phyloP scores from a whole-genome alignment of 2,329 filamentous ascomycete species.

The Volutella citrinella region DNA sequence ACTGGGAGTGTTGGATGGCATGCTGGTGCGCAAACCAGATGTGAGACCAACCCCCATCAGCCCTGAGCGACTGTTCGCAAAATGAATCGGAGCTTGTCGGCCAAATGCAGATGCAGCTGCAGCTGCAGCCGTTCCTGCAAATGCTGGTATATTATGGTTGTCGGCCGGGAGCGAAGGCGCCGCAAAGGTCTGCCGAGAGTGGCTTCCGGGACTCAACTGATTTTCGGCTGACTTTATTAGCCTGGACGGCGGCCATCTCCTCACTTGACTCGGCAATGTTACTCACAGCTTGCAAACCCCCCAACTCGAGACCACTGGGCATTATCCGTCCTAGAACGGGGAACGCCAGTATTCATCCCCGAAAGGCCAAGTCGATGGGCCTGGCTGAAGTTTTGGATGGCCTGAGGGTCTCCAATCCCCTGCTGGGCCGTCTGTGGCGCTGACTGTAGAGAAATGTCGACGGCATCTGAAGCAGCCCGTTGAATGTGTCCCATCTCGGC shows the following conservation, averaged over 20 bases:
- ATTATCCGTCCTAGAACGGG: constrained; percentile 15
- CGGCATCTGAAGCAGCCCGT: constrained; percentile 47
- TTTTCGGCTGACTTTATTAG: not conserved
- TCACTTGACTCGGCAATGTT: constrained; percentile 7
- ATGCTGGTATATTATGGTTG: too few relatives aligned
- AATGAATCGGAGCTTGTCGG: constrained; percentile 12
- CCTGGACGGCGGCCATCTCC: not conserved
- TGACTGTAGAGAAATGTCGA: constrained; percentile 26
- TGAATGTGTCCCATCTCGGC: constrained; percentile 54
- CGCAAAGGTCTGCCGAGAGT: too few relatives aligned
- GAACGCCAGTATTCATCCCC: constrained; percentile 13
- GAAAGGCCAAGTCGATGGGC: constrained; percentile 16
- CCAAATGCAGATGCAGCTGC: not conserved
- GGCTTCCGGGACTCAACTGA: too few relatives aligned
- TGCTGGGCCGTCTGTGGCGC: constrained; percentile 11
- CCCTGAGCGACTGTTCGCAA: constrained; percentile 17
- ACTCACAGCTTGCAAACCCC: constrained; percentile 14
- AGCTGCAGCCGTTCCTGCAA: too few relatives aligned
- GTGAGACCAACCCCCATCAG: constrained; percentile 27
- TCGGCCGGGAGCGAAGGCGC: too few relatives aligned
- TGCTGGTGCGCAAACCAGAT: constrained; percentile 29
- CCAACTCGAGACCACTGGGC: constrained; percentile 16
- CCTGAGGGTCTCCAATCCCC: constrained; percentile 4
- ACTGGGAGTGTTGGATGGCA: constrained; percentile 16
- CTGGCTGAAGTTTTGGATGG: constrained; percentile 10